These are phyloP conservation scores for Zychaea mexicana DNA, from an alignment of 371 early-diverging fungal species.

Conservation along the genomic window DNA sequence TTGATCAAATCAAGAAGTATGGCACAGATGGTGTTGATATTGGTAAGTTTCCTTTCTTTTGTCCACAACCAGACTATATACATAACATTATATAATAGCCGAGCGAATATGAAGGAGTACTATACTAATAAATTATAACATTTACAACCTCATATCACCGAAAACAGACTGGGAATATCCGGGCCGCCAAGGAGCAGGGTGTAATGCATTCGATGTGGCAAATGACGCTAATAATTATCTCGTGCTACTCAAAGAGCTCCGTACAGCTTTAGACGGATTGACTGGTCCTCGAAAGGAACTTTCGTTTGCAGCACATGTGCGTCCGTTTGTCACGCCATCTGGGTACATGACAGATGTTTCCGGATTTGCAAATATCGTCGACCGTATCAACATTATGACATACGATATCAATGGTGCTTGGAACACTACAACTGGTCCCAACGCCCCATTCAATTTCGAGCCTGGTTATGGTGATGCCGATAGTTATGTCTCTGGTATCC, in stretches of 20 bases:
- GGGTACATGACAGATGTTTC: slow-evolving; percentile 55
- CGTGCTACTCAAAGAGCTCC: slow-evolving; percentile 56
- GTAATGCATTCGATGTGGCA: slow-evolving; percentile 40
- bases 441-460: slow-evolving; percentile 52
- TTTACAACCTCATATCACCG: slow-evolving; percentile 5
- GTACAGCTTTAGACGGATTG: slow-evolving; percentile 50
- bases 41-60: too few species aligned
- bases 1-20: slow-evolving; percentile 29
- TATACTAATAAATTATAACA: too few species aligned
- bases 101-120: too few species aligned
- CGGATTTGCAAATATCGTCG: slow-evolving; percentile 56
- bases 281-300: slow-evolving; percentile 47
- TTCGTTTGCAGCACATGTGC: slow-evolving; percentile 55
- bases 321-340: slow-evolving; percentile 45
- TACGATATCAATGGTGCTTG: slow-evolving; percentile 63
- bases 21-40: slow-evolving; percentile 42
- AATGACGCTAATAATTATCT: slow-evolving; percentile 51
- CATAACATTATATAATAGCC: too few species aligned
- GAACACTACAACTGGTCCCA: slow-evolving; percentile 52
- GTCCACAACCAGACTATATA: too few species aligned
- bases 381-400: slow-evolving; percentile 62
- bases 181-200: slow-evolving; percentile 53
- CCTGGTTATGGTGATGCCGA: slow-evolving; percentile 19
- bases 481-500: slow-evolving; percentile 51
- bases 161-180: slow-evolving; percentile 65